These are phyloP conservation scores for Candida odintsovae DNA, from an alignment of 805 yeast species.

Conservation along the genomic window DNA sequence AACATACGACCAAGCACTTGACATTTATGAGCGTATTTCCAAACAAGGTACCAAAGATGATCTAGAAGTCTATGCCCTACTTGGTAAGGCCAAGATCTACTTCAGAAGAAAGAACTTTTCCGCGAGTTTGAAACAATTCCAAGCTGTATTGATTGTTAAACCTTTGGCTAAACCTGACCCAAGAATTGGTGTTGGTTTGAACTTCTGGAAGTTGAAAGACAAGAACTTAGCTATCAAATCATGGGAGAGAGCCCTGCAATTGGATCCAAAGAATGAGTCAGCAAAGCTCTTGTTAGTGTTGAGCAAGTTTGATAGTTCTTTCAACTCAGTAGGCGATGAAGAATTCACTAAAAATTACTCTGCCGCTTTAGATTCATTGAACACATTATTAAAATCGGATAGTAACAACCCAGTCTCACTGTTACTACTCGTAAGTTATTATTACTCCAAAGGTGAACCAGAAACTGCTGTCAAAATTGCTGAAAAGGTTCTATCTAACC, in stretches of 20 bases:
- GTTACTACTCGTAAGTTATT: conserved; percentile 61
- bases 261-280: conserved; percentile 53
- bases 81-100: conserved; percentile 80
- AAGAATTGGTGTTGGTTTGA: conserved; percentile 88
- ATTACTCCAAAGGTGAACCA: conserved; percentile 62
- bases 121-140: conserved; percentile 76
- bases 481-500: conserved; percentile 38
- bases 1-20: conserved; percentile 65
- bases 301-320: conserved; percentile 59
- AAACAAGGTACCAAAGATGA: conserved; percentile 41
- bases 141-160: conserved; percentile 68
- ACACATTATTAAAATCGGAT: conserved; percentile 29
- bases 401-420: conserved; percentile 56
- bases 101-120: conserved; percentile 68
- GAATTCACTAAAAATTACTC: conserved; percentile 58
- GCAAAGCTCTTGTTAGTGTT: conserved; percentile 64
- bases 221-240: conserved; percentile 69
- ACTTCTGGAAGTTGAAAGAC: conserved; percentile 86
- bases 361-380: conserved; percentile 45
- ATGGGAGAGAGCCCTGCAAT: conserved; percentile 74
- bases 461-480: conserved; percentile 53
- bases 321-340: conserved; percentile 48
- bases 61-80: conserved; percentile 65
- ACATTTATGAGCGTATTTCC: conserved; percentile 57
- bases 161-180: conserved; percentile 88